Evolutionary conservation across 257 asterid genomes (phyloP), one percentile per base, ranked within the genome.

Genomic region (Solanum commersonii): DNA sequence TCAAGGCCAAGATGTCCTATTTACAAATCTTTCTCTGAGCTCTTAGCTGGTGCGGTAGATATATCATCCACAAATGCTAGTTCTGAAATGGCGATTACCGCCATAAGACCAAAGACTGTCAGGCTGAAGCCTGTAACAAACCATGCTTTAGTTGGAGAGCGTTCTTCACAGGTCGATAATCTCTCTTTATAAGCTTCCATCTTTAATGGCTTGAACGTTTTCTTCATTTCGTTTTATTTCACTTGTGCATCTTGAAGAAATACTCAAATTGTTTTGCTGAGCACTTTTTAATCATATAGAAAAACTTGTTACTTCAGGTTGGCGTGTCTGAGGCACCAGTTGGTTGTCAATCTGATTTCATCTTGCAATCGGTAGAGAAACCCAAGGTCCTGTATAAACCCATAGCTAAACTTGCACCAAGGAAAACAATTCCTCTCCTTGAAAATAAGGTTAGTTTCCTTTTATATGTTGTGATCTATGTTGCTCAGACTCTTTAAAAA

Each of bases 351-450:
- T 86, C 93, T 31, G 87, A 89, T 84, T 60, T 65, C 76, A 90
- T 86, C 86, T 67, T 89, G 79, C 90, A 91, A 88, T 46, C 94
- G 15, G 92, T 90, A 25, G 65, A n/a, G 82, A 60, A 77, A 31
- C 70, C 91, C 44, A 92, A 87, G 88, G 93, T 95, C 87, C 88
- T 95, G 11, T 93, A 91, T 92, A 96, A 90, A 88, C 99, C 99
- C 42, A 87, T 90, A 87, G 96, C 99, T 46, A 96, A 90, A 94
- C 94, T 92, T 25, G 98, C 91, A 73, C 93, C 98, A 4, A 93
- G 89, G 93, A 88, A 89, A 72, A 88, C 94, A 23, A 90, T 92
- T 86, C 87, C 99, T 88, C 90, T 90, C 89, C 89, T 95, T 92
- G 95, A 93, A 27, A 94, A 95, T 89, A 87, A 92, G 96, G 98